These are phyloP conservation scores for Penicillium oxalicum DNA, from an alignment of 2,329 filamentous ascomycete species.

Conservation along the genomic window DNA sequence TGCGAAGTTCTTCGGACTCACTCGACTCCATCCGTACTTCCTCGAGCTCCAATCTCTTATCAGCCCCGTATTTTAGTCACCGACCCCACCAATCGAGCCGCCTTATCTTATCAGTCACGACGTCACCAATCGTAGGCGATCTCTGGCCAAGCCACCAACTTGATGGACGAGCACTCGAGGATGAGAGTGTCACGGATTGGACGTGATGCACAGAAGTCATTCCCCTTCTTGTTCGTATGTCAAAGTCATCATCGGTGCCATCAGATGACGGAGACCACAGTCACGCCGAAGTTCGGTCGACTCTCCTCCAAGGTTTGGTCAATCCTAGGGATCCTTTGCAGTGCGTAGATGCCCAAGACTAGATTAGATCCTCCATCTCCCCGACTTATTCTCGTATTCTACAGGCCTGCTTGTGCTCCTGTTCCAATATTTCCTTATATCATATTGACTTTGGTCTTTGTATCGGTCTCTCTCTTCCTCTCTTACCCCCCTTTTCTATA, in stretches of 20 bases:
- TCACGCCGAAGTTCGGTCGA: too few relatives aligned
- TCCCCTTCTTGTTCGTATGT: too few relatives aligned
- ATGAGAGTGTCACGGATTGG: too few relatives aligned
- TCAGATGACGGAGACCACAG: too few relatives aligned
- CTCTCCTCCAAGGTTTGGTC: too few relatives aligned
- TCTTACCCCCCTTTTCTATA: too few relatives aligned
- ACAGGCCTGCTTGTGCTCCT: background rate
- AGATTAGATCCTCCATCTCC: background rate
- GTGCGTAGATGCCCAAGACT: too few relatives aligned
- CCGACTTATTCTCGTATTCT: constrained; percentile 3
- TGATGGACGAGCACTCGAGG: background rate
- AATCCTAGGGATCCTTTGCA: too few relatives aligned
- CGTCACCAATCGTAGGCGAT: constrained; percentile 12
- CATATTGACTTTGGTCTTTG: background rate
- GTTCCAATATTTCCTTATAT: background rate
- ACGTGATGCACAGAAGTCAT: too few relatives aligned
- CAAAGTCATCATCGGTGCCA: too few relatives aligned
- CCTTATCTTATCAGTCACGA: constrained; percentile 27
- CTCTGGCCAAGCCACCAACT: background rate
- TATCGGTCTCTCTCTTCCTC: background rate
- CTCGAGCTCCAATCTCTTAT: constrained; percentile 19
- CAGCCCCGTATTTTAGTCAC: constrained; percentile 22
- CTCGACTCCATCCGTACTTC: constrained; percentile 1
- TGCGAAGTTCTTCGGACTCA: background rate
- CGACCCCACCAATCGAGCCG: constrained; percentile 16